Evolutionary conservation across 2,329 filamentous ascomycete species (phyloP), one percentile per base, ranked within the genome.

Genomic region (Dactylonectria estremocensis): DNA sequence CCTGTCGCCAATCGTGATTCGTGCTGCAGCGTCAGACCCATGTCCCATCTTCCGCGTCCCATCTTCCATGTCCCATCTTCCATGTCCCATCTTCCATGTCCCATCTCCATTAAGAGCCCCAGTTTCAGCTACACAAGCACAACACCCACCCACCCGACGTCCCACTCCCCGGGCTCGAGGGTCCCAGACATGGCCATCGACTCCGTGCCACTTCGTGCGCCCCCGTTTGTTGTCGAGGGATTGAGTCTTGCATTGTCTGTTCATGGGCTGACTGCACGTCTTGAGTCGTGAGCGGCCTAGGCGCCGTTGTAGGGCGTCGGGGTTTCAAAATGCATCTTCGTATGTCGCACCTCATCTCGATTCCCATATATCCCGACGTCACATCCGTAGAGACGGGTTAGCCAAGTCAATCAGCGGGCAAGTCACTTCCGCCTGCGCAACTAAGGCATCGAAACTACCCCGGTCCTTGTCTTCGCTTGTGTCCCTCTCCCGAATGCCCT

Each of bases 301-400:
- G 20, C 33, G 57, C 57, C 57, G 57, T 60, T 60, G 31, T 46
- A 43, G 33, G 45, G 61, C 33, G 52, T 18, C 43, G 16, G n/a
- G 46, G 57, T 58, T 53, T 58, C 35, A 50, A 46, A 53, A 45
- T 35, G 31, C 22, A 37, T n/a, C 20, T 37, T 60, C 61, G 53
- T 71, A 59, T 53, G 70, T 72, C 66, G 70, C 67, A 74, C 56
- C 67, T 73, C 69, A 70, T 73, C 70, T 64, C 54, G 69, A 18
- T 28, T 64, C 64, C 71, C 56, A 61, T 72, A 63, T 74, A 61
- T 62, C 62, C 71, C 69, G 65, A 70, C 50, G 64, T 71, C 58
- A 60, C 62, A 61, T 63, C 52, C 61, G 62, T 68, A 59, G 45
- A 68, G 59, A 52, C 68, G 35, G 48, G 37, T 63, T 52, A 56